Evolutionary conservation across 2,329 filamentous ascomycete genomes (phyloP).

Genomic region (Fragosphaeria purpurea): DNA sequence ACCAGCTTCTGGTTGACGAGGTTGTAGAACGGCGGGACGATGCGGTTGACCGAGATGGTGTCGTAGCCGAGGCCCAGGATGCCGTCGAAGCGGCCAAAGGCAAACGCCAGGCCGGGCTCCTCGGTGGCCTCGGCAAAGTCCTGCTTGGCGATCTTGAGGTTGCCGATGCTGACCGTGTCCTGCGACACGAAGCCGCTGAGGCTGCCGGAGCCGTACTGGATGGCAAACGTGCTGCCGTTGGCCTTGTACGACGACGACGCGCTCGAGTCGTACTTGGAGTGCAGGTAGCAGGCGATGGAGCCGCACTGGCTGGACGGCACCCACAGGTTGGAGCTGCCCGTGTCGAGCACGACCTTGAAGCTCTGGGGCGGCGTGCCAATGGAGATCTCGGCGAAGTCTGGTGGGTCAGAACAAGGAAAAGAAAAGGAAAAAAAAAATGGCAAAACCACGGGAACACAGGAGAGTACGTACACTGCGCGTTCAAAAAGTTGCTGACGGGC

Average conservation of each 20-base stretch:
- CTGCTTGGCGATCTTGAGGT: slow-evolving; percentile 78
- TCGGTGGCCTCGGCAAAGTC: slow-evolving; percentile 93
- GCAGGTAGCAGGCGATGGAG: slow-evolving; percentile 96
- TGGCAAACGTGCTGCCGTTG: slow-evolving; percentile 88
- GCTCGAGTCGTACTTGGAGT: slow-evolving; percentile 90
- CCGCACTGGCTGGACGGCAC: slow-evolving; percentile 82
- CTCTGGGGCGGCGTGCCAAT: slow-evolving; percentile 84
- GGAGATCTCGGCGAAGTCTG: slow-evolving; percentile 94
- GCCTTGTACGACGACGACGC: slow-evolving; percentile 83
- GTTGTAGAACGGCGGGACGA: slow-evolving; percentile 92
- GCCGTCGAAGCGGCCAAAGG: slow-evolving; percentile 94
- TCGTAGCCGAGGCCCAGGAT: slow-evolving; percentile 93
- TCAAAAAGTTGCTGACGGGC: slow-evolving; percentile 93
- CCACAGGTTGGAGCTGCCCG: slow-evolving; percentile 98
- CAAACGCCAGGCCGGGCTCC: slow-evolving; percentile 94
- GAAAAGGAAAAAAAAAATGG: not conserved
- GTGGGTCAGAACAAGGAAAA: not conserved
- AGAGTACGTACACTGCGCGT: slow-evolving; percentile 77
- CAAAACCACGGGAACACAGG: not conserved
- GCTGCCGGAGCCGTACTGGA: slow-evolving; percentile 89
- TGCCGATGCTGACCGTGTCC: slow-evolving; percentile 78
- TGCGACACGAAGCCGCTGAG: slow-evolving; percentile 89
- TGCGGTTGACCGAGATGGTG: slow-evolving; percentile 92
- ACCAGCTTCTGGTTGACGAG: slow-evolving; percentile 84
- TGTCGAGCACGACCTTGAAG: slow-evolving; percentile 98